Percentiles rank a stretch among this genome's conserved stretches.
Conservation (phyloP, 805 yeast species). For the Wickerhamiella kurtzmanii region DNA sequence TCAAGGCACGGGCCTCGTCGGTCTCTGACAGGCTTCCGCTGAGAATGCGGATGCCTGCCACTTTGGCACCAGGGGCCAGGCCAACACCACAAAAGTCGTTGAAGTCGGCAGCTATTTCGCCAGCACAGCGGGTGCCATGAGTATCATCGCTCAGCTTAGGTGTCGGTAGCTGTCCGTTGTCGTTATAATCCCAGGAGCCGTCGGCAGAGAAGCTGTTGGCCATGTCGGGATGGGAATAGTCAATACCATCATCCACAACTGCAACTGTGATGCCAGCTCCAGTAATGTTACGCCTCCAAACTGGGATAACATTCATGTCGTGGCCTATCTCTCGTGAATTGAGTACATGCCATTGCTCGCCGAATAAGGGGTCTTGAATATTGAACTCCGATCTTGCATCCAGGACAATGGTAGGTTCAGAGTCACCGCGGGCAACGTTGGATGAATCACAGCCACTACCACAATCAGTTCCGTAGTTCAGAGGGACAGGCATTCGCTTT, state of each 20-base stretch:
- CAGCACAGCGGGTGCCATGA: constrained; percentile 97
- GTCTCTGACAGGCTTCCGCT: constrained; percentile 68
- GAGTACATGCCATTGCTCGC: constrained; percentile 82
- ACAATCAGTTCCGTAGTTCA: not conserved
- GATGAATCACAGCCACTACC: not conserved
- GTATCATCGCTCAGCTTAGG: constrained; percentile 73
- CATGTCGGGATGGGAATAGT: constrained; percentile 64
- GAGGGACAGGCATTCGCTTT: constrained; percentile 13
- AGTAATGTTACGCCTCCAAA: constrained; percentile 71
- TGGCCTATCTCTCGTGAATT: constrained; percentile 62
- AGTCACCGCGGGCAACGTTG: not conserved
- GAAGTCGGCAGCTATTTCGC: constrained; percentile 78
- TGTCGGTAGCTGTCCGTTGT: constrained; percentile 56
- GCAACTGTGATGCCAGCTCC: constrained; percentile 80
- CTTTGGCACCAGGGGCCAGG: constrained; percentile 77
- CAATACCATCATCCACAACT: constrained; percentile 88
- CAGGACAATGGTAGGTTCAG: constrained; percentile 3
- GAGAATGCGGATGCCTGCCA: constrained; percentile 79
- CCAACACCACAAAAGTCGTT: constrained; percentile 92
- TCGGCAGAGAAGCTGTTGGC: constrained; percentile 41
- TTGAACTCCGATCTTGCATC: constrained; percentile 36
- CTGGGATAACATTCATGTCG: constrained; percentile 74
- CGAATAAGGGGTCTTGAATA: constrained; percentile 75
- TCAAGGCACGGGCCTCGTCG: constrained; percentile 83
- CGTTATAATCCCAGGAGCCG: constrained; percentile 93